Evolutionary conservation across 129 eudicot species (phyloP), one percentile per base, ranked within the genome.

Genomic region (Centrapalus pauciflorus): DNA sequence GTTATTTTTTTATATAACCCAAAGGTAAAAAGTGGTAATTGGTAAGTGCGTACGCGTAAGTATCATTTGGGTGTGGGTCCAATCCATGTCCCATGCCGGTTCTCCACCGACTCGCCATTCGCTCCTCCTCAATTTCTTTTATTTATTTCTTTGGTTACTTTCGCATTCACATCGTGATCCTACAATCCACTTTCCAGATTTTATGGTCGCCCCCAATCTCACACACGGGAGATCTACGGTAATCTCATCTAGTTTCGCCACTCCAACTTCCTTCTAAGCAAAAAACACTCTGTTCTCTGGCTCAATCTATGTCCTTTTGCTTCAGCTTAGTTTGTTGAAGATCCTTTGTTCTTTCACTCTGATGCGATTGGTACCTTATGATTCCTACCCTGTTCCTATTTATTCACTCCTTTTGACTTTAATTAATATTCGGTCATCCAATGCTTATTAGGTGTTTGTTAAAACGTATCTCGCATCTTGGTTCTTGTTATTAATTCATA

Each of bases 341-440:
- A 51, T 55, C 66, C 17, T 54, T 30, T 48, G 38, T 61, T 50
- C 61, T 49, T 66, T 34, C 37, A 70, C 21, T 30, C 71, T 74
- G 72, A 78, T 78, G 87, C 78, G 68, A 69, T 77, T 78, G 79
- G 87, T 82, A 78, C 16, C 75, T 50, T 30, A 9, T 70, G 11
- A 0, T 21, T 51, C 23, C 27, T 35, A 24, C n/a, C n/a, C n/a
- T n/a, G n/a, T n/a, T n/a, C n/a, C n/a, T 33, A 5, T 23, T 43
- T 63, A 3, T 52, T 52, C 26, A 1, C 66, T 41, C 58, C 23
- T 5, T 50, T 43, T 23, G 3, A 37, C 12, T 51, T 7, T 59
- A 25, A 3, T 7, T 59, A 25, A 3, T 33, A 11, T 48, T 75
- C 8, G 24, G 21, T 70, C 62, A 11, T 14, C 48, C 28, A 24